Evolutionary conservation across 2,329 filamentous ascomycete species (phyloP).

Genomic region (Alternaria atra): DNA sequence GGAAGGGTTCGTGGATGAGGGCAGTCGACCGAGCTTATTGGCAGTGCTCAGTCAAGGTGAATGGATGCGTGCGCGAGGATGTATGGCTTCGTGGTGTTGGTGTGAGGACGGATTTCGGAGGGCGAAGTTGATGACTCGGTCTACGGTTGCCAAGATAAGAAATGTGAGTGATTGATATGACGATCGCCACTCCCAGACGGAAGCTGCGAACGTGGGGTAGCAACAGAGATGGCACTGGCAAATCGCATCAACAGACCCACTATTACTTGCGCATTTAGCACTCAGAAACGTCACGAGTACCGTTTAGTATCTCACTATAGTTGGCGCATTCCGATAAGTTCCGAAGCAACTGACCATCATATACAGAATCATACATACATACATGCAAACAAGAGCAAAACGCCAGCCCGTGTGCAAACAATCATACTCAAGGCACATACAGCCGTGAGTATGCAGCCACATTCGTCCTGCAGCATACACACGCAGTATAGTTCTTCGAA

Average conservation of each 20-base stretch:
- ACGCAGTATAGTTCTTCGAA: constrained; percentile 97
- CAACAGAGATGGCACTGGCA: constrained; percentile 6
- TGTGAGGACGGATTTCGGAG: constrained; percentile 9
- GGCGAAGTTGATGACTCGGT: constrained; percentile 23
- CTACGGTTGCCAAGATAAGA: constrained; percentile 20
- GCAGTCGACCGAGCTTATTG: constrained; percentile 65
- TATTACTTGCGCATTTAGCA: constrained; percentile 5
- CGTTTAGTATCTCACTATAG: constrained; percentile 2
- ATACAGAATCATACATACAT: not conserved
- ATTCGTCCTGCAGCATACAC: constrained; percentile 90
- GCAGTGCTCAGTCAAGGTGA: constrained; percentile 48
- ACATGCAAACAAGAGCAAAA: constrained; percentile 2
- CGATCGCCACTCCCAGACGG: constrained; percentile 21
- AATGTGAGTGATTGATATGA: constrained; percentile 18
- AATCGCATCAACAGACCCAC: constrained; percentile 5
- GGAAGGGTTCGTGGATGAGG: constrained; percentile 40
- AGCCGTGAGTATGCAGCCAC: constrained; percentile 90
- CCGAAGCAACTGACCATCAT: constrained; percentile 2
- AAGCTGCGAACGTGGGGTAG: constrained; percentile 23
- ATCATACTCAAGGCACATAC: constrained; percentile 74
- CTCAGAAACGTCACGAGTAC: constrained; percentile 3
- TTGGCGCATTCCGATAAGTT: constrained; percentile 9
- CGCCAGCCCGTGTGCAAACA: not conserved
- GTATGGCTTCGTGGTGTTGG: constrained; percentile 23
- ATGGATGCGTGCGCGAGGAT: constrained; percentile 31